Conservation (phyloP, 192 early-diverging fungal genomes). For the Backusella australiensis region DNA sequence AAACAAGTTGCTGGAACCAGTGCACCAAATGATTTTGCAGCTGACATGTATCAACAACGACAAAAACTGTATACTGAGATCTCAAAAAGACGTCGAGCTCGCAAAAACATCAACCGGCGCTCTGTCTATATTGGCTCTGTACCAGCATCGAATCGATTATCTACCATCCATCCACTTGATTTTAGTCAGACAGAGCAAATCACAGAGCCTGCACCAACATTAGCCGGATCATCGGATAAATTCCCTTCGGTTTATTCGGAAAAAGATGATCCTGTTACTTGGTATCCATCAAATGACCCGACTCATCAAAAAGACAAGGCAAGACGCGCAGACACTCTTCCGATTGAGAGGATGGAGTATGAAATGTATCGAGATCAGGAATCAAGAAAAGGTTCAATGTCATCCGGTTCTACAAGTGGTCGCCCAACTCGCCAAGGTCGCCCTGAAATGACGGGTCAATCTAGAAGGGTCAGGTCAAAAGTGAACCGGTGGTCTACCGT, state of each 20-base stretch:
- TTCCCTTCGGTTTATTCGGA: not conserved
- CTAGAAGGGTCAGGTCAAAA: not conserved
- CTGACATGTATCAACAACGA: slow-evolving; percentile 15
- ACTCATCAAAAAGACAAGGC: not conserved
- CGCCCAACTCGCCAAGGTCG: not conserved
- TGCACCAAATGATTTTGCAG: not conserved
- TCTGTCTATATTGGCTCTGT: not conserved
- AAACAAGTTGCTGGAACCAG: not conserved
- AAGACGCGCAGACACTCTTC: not conserved
- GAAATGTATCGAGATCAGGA: slow-evolving; percentile 14
- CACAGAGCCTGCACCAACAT: not conserved
- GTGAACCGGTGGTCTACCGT: not conserved
- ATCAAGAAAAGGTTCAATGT: not conserved
- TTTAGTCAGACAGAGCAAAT: not conserved
- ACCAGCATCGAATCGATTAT: not conserved
- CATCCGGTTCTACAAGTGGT: not conserved
- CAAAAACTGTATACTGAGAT: slow-evolving; percentile 23
- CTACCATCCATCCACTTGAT: slow-evolving; percentile 9
- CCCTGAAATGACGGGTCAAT: not conserved
- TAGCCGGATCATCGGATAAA: not conserved
- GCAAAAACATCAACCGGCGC: not conserved
- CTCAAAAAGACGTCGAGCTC: slow-evolving; percentile 9
- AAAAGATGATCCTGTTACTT: not conserved
- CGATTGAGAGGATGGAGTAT: slow-evolving; percentile 12
- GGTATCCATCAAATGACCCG: not conserved